Evolutionary conservation across 768 basidiomycete species (phyloP), one percentile per base, ranked within the genome.

Genomic region (Candolleomyces efflorescens): DNA sequence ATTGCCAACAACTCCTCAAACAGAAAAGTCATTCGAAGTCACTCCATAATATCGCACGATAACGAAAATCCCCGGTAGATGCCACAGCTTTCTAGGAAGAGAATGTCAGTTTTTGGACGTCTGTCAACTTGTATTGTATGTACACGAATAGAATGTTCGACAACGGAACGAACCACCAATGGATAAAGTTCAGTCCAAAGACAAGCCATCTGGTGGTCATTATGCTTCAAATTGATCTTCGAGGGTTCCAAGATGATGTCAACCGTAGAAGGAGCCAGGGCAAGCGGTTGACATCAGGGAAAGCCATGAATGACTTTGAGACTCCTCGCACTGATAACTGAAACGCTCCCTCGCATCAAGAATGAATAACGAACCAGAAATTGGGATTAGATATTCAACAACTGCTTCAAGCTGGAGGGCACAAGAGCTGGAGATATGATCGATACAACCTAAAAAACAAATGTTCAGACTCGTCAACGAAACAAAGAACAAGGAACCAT

Each of bases 161-260:
- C 85, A 87, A 74, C 83, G 76, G 85, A 87, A 87, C 85, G 85
- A 87, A 75, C 85, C 81, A 67, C 58, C 72, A 67, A 75, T 68
- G 68, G 66, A 69, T 67, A n/a, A 60, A 60, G 57, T 52, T 36
- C 53, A 59, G 59, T 59, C 59, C 59, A 27, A 20, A 41, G 58
- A 57, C 66, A 62, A 55, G 60, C 68, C 66, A 66, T 68, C 73
- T 69, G 67, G 76, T 83, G 81, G 86, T 85, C 78, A 56, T 71
- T 63, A 68, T 60, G 80, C 79, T 86, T 84, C 85, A 73, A 62
- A 75, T 78, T 62, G 47, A 72, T 81, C 57, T 81, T 71, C 79
- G 73, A 75, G 73, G 68, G 69, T 66, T 68, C 62, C 67, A 37
- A 44, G 58, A 55, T 54, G 71, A 73, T 70, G 55, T 32, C 6